These are phyloP conservation scores for Penicillium antarcticum DNA, from an alignment of 495 filamentous ascomycete species.

Conservation along the genomic window DNA sequence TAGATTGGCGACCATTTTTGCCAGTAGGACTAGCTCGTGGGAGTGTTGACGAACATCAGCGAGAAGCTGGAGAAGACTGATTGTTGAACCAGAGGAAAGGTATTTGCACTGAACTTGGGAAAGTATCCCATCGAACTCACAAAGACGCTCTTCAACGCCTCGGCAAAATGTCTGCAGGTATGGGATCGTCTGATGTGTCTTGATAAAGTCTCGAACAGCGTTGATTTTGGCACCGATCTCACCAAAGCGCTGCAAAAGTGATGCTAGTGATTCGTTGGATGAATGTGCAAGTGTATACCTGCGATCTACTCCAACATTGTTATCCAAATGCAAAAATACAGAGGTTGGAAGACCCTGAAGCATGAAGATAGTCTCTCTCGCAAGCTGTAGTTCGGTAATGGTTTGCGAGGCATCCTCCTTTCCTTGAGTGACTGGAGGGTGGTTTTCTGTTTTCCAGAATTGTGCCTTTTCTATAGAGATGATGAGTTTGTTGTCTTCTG, in stretches of 20 bases:
- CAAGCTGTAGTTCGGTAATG: slow-evolving; percentile 68
- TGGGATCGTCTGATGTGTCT: slow-evolving; percentile 33
- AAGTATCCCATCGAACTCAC: slow-evolving; percentile 40
- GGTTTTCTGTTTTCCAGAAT: slow-evolving; percentile 55
- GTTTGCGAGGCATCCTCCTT: slow-evolving; percentile 38
- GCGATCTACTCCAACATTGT: slow-evolving; percentile 34
- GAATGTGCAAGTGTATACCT: slow-evolving; percentile 38
- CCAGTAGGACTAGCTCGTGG: slow-evolving; percentile 52
- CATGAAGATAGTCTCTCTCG: slow-evolving; percentile 83
- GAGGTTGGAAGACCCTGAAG: slow-evolving; percentile 74
- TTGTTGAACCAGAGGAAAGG: slow-evolving; percentile 26
- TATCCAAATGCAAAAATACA: slow-evolving; percentile 53
- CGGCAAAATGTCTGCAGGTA: slow-evolving; percentile 57
- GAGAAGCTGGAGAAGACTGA: slow-evolving; percentile 60
- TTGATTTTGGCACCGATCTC: slow-evolving; percentile 46
- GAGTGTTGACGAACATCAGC: slow-evolving; percentile 54
- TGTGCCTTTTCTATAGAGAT: slow-evolving; percentile 55
- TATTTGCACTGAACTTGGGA: slow-evolving; percentile 43
- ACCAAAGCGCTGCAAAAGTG: slow-evolving; percentile 41
- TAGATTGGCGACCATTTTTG: slow-evolving; percentile 38
- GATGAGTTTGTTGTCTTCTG: slow-evolving; percentile 40
- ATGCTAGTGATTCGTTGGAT: slow-evolving; percentile 33
- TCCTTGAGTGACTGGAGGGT: slow-evolving; percentile 18
- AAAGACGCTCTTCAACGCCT: slow-evolving; percentile 40
- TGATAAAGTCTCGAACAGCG: slow-evolving; percentile 43